A percentile compares a stretch with the other conserved stretches of the same genome.
These are phyloP conservation scores for Dunaliella primolecta DNA, from an alignment of 139 green algal species.

Conservation along the genomic window DNA sequence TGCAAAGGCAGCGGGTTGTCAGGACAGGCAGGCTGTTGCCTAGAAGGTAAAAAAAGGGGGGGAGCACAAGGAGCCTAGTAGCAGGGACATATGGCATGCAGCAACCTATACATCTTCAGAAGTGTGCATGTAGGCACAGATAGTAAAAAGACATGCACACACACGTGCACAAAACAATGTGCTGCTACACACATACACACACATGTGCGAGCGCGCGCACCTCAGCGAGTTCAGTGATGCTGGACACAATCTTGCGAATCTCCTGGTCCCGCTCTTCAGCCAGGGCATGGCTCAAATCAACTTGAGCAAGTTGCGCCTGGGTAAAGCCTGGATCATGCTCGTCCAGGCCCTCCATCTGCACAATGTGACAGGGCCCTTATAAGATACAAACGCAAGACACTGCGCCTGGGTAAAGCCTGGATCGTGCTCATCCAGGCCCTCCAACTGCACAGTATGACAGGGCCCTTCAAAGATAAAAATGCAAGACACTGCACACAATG, in stretches of 20 bases:
- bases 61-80: too few relatives aligned
- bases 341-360: neutral
- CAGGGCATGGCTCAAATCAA: conserved; percentile 41
- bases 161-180: too few relatives aligned
- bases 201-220: neutral
- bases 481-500: conserved; percentile 40
- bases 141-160: too few relatives aligned
- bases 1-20: neutral
- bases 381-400: neutral
- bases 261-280: conserved; percentile 80
- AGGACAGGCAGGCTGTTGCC: too few relatives aligned
- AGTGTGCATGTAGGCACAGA: too few relatives aligned
- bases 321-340: conserved; percentile 76
- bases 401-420: conserved; percentile 82
- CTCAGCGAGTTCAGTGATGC: conserved; percentile 49
- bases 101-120: too few relatives aligned
- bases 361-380: neutral
- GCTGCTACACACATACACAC: too few relatives aligned
- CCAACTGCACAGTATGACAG: neutral
- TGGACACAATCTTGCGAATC: conserved; percentile 77
- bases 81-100: too few relatives aligned
- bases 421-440: conserved; percentile 36
- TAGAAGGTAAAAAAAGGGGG: too few relatives aligned
- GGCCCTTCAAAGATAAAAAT: neutral
- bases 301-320: conserved; percentile 57